Percentiles rank a stretch among this genome's conserved stretches.
Evolutionary conservation across 345 rosid species (phyloP).

Genomic region (Pistacia atlantica): DNA sequence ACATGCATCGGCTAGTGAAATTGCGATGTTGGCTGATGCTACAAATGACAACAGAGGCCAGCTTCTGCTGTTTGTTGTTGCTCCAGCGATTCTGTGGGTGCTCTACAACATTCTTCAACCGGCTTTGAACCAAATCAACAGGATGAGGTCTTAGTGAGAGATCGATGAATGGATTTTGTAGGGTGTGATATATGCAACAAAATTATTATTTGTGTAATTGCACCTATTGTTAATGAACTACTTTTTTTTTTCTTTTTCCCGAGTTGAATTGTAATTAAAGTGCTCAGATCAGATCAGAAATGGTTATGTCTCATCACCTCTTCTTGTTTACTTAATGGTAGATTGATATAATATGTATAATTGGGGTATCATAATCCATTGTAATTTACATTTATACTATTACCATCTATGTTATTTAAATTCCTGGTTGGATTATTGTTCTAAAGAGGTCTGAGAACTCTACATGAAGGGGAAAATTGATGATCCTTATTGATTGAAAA

Average conservation of each 20-base stretch:
- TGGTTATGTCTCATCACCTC: not conserved
- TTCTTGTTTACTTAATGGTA: not conserved
- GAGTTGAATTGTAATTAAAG: conserved; percentile 5
- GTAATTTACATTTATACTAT: not conserved
- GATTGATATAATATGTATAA: not conserved
- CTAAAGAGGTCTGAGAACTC: too few species aligned
- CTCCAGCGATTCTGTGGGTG: conserved; percentile 95
- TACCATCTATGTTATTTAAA: too few species aligned
- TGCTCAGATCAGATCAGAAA: not conserved
- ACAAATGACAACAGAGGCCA: conserved; percentile 76
- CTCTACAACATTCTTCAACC: conserved; percentile 92
- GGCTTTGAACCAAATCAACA: conserved; percentile 91
- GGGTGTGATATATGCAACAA: conserved; percentile 14
- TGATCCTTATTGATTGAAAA: not conserved
- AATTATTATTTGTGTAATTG: conserved; percentile 30
- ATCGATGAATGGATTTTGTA: not conserved
- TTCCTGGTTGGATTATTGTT: not conserved
- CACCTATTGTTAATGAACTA: conserved; percentile 35
- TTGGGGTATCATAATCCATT: not conserved
- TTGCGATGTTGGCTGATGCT: conserved; percentile 48
- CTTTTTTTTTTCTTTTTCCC: not conserved
- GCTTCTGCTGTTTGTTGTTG: conserved; percentile 74
- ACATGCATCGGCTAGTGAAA: conserved; percentile 52
- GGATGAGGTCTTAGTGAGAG: conserved; percentile 68
- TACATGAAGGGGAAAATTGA: too few species aligned